Conservation (phyloP, 495 filamentous ascomycete genomes). For the Tuber umbilicatum region DNA sequence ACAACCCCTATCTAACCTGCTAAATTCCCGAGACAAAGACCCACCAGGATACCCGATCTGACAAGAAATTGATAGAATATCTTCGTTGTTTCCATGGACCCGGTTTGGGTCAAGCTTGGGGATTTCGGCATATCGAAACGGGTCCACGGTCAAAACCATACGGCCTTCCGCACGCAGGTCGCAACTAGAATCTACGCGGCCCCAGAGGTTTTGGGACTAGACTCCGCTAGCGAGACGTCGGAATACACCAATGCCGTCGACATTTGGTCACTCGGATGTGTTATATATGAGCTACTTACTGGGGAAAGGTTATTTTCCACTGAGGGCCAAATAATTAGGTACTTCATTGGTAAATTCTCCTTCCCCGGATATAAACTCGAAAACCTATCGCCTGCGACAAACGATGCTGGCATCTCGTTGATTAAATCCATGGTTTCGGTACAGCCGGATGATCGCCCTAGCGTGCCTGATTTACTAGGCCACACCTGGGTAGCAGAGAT, state of each 20-base stretch:
- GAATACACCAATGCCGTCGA: conserved; percentile 21
- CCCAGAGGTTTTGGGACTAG: conserved; percentile 15
- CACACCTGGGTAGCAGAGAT: not conserved
- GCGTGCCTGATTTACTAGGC: not conserved
- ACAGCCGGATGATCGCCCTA: not conserved
- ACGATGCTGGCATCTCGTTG: not conserved
- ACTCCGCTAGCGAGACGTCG: conserved; percentile 8
- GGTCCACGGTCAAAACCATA: not conserved
- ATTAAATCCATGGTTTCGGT: not conserved
- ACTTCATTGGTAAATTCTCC: not conserved
- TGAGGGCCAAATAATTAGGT: not conserved
- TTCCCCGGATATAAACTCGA: not conserved
- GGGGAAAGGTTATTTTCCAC: not conserved
- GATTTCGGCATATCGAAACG: conserved; percentile 20
- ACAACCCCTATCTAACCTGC: not conserved
- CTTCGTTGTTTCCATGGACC: no score
- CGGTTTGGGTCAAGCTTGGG: no score
- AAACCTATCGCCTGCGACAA: not conserved
- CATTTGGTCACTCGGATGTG: conserved; percentile 26
- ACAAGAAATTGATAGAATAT: conserved; percentile 15
- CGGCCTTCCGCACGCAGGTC: conserved; percentile 9
- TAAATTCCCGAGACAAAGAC: not conserved
- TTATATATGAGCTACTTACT: conserved; percentile 10
- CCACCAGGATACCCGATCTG: not conserved
- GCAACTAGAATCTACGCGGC: conserved; percentile 13